Percentiles rank a stretch among this genome's conserved stretches.
Conservation (phyloP, 164 flowering plant species). For the Tinospora cordifolia region DNA sequence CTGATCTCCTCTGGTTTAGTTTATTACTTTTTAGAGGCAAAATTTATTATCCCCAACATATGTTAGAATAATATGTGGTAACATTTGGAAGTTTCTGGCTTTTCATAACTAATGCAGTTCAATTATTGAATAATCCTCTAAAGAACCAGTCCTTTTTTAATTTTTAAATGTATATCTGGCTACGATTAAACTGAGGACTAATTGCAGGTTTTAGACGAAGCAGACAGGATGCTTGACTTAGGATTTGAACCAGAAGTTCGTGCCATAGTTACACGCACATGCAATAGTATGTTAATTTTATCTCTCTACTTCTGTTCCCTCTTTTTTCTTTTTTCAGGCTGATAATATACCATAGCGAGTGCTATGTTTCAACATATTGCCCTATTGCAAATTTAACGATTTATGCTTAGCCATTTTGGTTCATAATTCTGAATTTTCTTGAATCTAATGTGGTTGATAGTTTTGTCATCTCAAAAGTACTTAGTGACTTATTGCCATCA, state of each 20-base stretch:
- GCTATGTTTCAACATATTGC: no score
- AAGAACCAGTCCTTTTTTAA: no score
- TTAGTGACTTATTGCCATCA: not conserved
- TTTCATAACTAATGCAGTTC: no score
- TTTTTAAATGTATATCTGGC: no score
- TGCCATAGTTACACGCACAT: constrained; percentile 65
- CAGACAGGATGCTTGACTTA: constrained; percentile 99
- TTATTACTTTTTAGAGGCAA: no score
- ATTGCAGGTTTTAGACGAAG: constrained; percentile 89
- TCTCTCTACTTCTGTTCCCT: constrained; percentile 2
- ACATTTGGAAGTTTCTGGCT: no score
- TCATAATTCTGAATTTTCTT: not conserved
- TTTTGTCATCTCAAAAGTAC: not conserved
- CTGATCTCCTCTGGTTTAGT: no score
- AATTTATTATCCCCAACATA: no score
- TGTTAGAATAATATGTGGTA: no score
- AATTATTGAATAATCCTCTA: no score
- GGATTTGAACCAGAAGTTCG: constrained; percentile 98
- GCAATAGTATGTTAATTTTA: constrained; percentile 41
- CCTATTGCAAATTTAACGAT: not conserved
- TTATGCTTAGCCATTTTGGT: not conserved
- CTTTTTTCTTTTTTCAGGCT: not conserved
- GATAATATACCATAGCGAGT: no score
- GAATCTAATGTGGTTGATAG: not conserved
- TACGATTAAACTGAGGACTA: not conserved